Conservation (phyloP, 1,284 basidiomycete species). For the Uromyces viciae-fabae region DNA sequence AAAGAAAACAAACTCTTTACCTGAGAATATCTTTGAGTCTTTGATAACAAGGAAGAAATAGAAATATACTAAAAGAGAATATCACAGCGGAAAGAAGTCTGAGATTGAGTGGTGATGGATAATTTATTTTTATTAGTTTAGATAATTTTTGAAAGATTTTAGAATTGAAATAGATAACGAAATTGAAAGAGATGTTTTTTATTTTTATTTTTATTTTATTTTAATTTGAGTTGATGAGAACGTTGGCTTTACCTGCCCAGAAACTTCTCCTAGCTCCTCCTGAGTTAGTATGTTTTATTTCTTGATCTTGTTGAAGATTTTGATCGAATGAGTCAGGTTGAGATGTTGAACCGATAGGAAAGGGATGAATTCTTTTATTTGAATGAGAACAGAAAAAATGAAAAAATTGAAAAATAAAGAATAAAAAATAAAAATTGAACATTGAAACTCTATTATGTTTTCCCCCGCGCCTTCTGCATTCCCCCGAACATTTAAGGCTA, state of each 20-base stretch:
- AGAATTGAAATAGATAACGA: background rate
- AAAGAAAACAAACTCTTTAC: too few species aligned
- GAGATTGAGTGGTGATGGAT: background rate
- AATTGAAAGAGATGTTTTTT: background rate
- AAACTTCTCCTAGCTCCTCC: too few species aligned
- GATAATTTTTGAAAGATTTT: background rate
- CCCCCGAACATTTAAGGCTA: too few species aligned
- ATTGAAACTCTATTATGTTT: too few species aligned
- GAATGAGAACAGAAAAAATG: background rate
- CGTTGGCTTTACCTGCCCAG: too few species aligned
- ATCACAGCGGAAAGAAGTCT: background rate
- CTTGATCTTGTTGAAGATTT: background rate
- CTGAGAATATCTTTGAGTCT: too few species aligned
- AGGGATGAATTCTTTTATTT: background rate
- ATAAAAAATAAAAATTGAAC: background rate
- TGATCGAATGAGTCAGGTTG: background rate
- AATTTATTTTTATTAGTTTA: background rate
- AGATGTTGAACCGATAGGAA: too few species aligned
- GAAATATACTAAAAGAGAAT: background rate
- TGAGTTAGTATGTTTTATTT: too few species aligned
- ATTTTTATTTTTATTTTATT: background rate
- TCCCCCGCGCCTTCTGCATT: too few species aligned
- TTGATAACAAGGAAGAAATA: too few species aligned
- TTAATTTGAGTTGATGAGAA: background rate
- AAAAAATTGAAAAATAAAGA: background rate